Conservation (phyloP, 2,329 filamentous ascomycete species). For the Xylaria sp. region DNA sequence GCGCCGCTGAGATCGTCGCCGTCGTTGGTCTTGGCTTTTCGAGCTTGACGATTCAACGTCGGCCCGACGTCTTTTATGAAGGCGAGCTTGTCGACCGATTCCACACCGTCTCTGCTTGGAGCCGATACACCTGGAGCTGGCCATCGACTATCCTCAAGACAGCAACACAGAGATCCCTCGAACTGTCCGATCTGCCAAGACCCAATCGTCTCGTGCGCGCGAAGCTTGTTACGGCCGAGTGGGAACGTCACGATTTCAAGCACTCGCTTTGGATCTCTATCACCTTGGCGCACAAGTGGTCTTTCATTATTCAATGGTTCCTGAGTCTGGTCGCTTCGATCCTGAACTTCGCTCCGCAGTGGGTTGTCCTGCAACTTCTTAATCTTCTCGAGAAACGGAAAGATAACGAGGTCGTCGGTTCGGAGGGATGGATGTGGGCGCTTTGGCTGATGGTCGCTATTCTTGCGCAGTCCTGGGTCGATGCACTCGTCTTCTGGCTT, state of each 20-base stretch:
- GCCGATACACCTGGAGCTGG: conserved; percentile 63
- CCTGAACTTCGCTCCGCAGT: conserved; percentile 65
- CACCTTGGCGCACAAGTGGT: conserved; percentile 50
- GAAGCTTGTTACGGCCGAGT: conserved; percentile 46
- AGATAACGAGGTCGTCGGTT: conserved; percentile 40
- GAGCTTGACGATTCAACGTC: conserved; percentile 55
- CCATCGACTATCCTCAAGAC: conserved; percentile 47
- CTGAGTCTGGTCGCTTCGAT: conserved; percentile 51
- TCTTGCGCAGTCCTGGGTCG: conserved; percentile 54
- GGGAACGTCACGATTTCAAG: conserved; percentile 42
- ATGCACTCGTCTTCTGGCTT: conserved; percentile 63
- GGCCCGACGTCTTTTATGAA: conserved; percentile 60
- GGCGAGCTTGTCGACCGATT: conserved; percentile 58
- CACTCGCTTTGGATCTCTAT: conserved; percentile 57
- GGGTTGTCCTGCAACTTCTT: conserved; percentile 62
- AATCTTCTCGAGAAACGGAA: conserved; percentile 54
- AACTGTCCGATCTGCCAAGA: conserved; percentile 57
- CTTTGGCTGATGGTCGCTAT: conserved; percentile 57
- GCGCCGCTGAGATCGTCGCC: conserved; percentile 43
- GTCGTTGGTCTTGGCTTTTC: conserved; percentile 42
- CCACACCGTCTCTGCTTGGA: conserved; percentile 55
- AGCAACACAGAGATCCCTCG: conserved; percentile 52
- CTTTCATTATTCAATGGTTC: conserved; percentile 54
- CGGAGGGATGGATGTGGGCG: conserved; percentile 63
- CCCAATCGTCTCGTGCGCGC: conserved; percentile 52